phyloP scores from a whole-genome alignment of 495 filamentous ascomycete species.

The Annulohypoxylon maeteangense region DNA sequence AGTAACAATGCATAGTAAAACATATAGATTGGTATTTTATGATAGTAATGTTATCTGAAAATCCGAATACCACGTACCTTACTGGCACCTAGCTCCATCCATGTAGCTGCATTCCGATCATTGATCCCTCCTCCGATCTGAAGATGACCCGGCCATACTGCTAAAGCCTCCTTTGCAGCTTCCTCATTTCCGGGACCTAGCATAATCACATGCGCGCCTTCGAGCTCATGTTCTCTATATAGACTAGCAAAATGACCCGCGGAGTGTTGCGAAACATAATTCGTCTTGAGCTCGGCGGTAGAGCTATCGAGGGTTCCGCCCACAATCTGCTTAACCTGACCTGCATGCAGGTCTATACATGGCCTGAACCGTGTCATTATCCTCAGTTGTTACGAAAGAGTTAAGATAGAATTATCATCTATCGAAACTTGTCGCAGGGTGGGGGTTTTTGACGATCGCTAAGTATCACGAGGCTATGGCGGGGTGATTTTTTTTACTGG shows the following conservation, averaged over 20 bases:
- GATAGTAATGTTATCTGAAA: neutral
- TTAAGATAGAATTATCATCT: neutral
- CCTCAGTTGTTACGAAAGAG: neutral
- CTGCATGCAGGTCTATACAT: constrained; percentile 96
- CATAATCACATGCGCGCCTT: constrained; percentile 94
- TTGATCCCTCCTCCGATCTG: constrained; percentile 95
- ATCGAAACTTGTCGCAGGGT: neutral
- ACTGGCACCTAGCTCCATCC: constrained; percentile 88
- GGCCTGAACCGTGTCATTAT: constrained; percentile 94
- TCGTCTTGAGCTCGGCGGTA: constrained; percentile 78
- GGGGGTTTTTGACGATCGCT: constrained; percentile 9
- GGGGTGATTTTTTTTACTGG: constrained; percentile 30
- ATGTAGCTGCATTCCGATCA: constrained; percentile 81
- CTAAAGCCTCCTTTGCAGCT: constrained; percentile 79
- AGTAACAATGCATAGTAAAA: constrained; percentile 1
- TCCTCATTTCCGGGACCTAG: constrained; percentile 87
- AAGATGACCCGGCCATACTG: constrained; percentile 76
- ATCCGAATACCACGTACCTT: constrained; percentile 69
- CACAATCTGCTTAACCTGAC: constrained; percentile 97
- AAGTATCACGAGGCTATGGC: constrained; percentile 31
- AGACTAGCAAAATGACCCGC: constrained; percentile 81
- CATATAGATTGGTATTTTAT: neutral
- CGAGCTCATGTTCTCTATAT: constrained; percentile 76
- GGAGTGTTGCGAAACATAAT: constrained; percentile 85
- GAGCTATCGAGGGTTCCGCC: constrained; percentile 84